Base-by-base conservation (phyloP, 345 rosid genomes). In the Atalantia buxifolia region DNA sequence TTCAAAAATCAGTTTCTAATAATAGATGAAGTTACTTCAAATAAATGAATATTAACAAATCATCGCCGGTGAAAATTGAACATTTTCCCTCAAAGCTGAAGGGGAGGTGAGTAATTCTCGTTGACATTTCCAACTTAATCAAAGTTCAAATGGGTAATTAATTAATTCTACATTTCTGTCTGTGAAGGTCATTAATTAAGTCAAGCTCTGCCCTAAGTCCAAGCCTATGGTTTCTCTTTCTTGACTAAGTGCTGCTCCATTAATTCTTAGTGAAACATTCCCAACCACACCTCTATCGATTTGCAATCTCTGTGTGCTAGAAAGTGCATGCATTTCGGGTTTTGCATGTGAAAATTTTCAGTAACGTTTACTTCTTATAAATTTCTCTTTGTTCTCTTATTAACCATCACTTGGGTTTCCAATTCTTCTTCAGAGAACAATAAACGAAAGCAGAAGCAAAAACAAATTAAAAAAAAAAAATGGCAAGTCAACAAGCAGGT, bases 401-500 rank as follows among this genome's bases (percentile, higher is more conserved):
- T 1, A 16, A 4, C 4, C 28, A 42, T 22, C 50, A 33, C 9
- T 19, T 30, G 42, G 48, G 30, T 14, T 60, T 50, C 19, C 57
- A 53, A 33, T 66, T 6, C 12, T 10, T 75, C 9, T 7, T 5
- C 14, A 45, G 18, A 45, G 18, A 45, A 45, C 50, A 45, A 45
- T 14, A 3, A 3, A 25, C 14, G 14, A 2, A 62, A 14, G 25
- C 19, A 35, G 56, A 48, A 67, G 35, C n/a, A 66, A 10, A 3
- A 40, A 12, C 6, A 4, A 6, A 59, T n/a, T 4, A 33, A 22
- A 31, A 21, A 31, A 35, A 31, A 12, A 69, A 77, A 64, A 76
- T 72, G 80, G 81, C 70, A 62, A 57, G 36, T 66, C 61, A 4
- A 45, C 57, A 69, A 25, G 30, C 10, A 25, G 72, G 30, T 55